Base-by-base conservation (phyloP, 176 grass and related monocot genomes). In the Oryza meridionalis region DNA sequence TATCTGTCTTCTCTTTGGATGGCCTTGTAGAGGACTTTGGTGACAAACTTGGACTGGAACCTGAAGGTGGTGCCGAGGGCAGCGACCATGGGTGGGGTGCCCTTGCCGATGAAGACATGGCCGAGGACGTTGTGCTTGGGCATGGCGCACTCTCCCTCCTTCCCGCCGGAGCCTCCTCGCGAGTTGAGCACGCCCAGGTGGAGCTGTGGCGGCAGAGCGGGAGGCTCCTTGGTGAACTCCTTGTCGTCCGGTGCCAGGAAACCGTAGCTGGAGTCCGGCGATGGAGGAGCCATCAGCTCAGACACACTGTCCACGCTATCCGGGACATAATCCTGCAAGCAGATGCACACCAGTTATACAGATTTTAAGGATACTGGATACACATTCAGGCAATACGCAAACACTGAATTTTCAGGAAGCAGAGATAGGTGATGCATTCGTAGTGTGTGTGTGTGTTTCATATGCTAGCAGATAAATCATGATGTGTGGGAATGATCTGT, bases 71-170 rank as follows among this genome's bases (percentile, higher is more conserved):
- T 67, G 66, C 89, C 89, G 53, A 58, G 53, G 62, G 93, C 91
- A 32, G 89, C 87, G 17, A 95, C 89, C 55, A 93, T 62, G 1
- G 93, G 51, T 25, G 81, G 84, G 12, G 44, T 12, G 1, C 87
- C 87, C 63, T 92, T 93, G 82, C 88, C 92, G 0, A 95, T 91
- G 87, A 88, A 98, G 46, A 93, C 89, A 35, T 98, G 96, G 89
- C 95, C 79, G 25, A 92, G 92, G 53, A 98, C 80, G 27, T 93
- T 78, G 40, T 95, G 95, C 79, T 87, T 80, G 1, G 92, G 95
- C 65, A 78, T 88, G 4, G 82, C 66, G 44, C 85, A 92, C 33
- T 78, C 46, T 47, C 76, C 87, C 0, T 55, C 84, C 4, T 85
- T 0, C 25, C 84, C 6, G 1, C 14, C 49, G 49, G 72, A 77